Evolutionary conservation across 2,329 filamentous ascomycete genomes (phyloP).

Genomic region (Metarhizium brunneum): DNA sequence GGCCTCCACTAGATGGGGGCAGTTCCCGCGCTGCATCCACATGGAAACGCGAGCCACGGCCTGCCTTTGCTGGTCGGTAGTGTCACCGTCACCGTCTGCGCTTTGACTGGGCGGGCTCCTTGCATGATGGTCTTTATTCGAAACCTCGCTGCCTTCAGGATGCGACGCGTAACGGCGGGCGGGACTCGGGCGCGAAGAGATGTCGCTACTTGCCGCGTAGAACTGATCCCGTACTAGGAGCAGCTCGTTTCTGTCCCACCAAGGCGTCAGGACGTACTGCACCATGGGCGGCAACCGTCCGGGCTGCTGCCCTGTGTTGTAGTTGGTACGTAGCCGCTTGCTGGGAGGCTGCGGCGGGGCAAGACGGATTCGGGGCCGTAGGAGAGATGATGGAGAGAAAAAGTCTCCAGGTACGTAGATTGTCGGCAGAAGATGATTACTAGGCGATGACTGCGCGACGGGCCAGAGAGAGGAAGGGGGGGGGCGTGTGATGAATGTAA

Average conservation of each 20-base stretch:
- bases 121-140: neutral
- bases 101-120: neutral
- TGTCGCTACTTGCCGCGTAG: conserved; percentile 30
- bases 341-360: no score
- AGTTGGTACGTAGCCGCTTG: no score
- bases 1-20: conserved; percentile 72
- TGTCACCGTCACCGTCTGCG: neutral
- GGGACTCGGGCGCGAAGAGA: conserved; percentile 1
- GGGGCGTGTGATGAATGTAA: neutral
- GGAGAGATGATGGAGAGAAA: no score
- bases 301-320: no score
- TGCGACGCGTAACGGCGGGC: neutral
- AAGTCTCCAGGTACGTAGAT: no score
- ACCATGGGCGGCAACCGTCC: conserved; percentile 38
- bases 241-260: conserved; percentile 58
- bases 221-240: conserved; percentile 56
- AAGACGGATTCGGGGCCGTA: no score
- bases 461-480: no score
- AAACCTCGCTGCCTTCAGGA: neutral
- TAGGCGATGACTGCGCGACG: no score
- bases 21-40: conserved; percentile 65
- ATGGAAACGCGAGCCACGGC: conserved; percentile 52
- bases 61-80: conserved; percentile 25
- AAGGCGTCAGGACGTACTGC: conserved; percentile 65
- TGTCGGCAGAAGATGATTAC: no score